Base-by-base conservation (phyloP, 345 rosid genomes). In the Litchi chinensis region DNA sequence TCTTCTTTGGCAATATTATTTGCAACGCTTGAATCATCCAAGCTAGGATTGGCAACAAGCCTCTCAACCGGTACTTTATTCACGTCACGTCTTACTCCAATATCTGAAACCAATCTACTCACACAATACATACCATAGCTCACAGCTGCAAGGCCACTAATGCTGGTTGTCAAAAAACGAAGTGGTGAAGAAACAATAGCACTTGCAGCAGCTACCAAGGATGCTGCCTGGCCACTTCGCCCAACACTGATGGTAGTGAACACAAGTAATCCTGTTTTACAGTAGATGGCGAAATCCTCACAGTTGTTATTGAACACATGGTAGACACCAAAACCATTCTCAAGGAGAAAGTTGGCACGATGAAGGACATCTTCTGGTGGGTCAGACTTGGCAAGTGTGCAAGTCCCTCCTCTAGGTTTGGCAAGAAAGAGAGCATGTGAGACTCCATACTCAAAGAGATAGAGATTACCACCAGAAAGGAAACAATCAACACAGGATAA, bases 391-490 rank as follows among this genome's bases (percentile, higher is more conserved):
- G 97, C 93, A 37, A 86, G 86, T 8, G 95, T 94, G 83, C 93
- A 89, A 18, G 95, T 94, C 21, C 97, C 98, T 6, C 98, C 98
- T 77, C 97, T 78, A 77, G 86, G 84, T 82, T 91, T 91, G 40
- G 85, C 86, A 40, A 94, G 74, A 71, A 90, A 94, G 41, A 85
- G 1, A 43, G 80, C 88, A 1, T 63, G 72, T 1, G 93, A 83
- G 79, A 87, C 91, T 26, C 75, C 71, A 63, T 94, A 94, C 19
- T 86, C 90, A 63, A 92, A 94, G 73, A 81, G 83, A 81, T 86
- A 88, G 52, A 91, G 88, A 40, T 92, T 74, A 10, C 95, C 94
- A 62, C 85, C 92, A 0, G 76, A 56, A 60, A 94, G 93, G 77
- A 94, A 94, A 44, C 98, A 94, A 41, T 92, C 90, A 6, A 94